phyloP scores from a whole-genome alignment of 2,329 filamentous ascomycete species.

The Ophiostoma pallidulum region DNA sequence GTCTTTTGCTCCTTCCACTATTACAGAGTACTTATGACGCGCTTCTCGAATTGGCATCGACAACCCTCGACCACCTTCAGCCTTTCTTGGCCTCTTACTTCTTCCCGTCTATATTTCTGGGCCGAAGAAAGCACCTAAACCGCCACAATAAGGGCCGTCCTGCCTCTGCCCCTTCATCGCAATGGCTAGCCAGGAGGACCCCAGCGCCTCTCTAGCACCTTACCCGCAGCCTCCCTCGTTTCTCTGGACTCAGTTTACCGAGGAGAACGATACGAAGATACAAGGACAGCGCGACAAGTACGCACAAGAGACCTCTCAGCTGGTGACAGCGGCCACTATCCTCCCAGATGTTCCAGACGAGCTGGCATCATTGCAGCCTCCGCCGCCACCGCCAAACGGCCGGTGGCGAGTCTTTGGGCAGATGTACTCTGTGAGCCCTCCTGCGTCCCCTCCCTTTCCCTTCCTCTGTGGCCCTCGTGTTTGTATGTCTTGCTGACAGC shows the following conservation, averaged over 20 bases:
- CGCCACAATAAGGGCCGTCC: no score
- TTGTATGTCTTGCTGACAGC: neutral
- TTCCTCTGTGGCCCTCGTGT: no score
- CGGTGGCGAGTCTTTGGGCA: constrained; percentile 68
- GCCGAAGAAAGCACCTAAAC: no score
- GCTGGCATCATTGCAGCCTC: constrained; percentile 70
- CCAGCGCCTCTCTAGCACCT: constrained; percentile 4
- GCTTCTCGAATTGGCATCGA: no score
- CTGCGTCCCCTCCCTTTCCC: neutral
- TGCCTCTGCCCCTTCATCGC: neutral
- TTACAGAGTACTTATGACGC: no score
- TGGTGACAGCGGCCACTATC: constrained; percentile 23
- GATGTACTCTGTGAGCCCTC: constrained; percentile 41
- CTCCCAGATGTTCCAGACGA: constrained; percentile 54
- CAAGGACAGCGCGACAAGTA: constrained; percentile 33
- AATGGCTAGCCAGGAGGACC: constrained; percentile 50
- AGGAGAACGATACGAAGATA: constrained; percentile 56
- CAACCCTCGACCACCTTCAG: no score
- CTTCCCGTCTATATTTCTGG: no score
- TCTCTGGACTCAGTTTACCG: constrained; percentile 83
- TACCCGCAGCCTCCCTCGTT: constrained; percentile 69
- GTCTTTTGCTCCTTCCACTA: no score
- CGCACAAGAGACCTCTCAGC: constrained; percentile 24
- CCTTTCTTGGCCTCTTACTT: no score
- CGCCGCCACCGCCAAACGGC: constrained; percentile 60